These are phyloP conservation scores for Trichophyton benhamiae DNA, from an alignment of 2,329 filamentous ascomycete genomes.

Conservation along the genomic window DNA sequence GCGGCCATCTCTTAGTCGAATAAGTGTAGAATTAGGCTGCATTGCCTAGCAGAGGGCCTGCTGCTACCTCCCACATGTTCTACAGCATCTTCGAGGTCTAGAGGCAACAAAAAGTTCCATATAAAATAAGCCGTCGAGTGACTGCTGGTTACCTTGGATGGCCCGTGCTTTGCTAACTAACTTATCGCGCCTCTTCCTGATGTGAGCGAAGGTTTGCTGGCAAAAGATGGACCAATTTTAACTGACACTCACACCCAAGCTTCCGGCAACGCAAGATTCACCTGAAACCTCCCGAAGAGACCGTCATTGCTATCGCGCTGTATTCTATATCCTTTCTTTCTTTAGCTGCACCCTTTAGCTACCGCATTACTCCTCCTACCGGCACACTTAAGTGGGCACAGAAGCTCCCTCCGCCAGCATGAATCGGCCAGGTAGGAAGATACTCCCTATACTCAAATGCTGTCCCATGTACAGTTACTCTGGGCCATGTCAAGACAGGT, in stretches of 20 bases:
- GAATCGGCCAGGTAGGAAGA: constrained; percentile 39
- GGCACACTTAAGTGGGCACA: background rate
- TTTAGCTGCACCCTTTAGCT: background rate
- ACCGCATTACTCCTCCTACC: background rate
- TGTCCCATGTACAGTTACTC: background rate
- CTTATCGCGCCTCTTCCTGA: background rate
- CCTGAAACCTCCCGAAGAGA: background rate
- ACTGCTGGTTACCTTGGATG: background rate
- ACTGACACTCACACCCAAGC: background rate
- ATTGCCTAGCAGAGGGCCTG: no score
- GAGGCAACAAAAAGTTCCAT: no score
- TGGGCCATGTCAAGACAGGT: background rate
- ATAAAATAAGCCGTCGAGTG: no score
- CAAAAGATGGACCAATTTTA: background rate
- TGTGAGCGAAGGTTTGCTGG: background rate
- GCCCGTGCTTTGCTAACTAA: background rate
- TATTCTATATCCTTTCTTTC: background rate
- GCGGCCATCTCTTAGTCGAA: no score
- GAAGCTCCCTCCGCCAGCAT: constrained; percentile 21
- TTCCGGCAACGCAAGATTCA: background rate
- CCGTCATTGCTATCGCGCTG: background rate
- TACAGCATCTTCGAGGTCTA: no score
- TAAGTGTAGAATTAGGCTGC: no score
- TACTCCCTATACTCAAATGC: constrained; percentile 9
- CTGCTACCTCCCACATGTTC: no score